Conservation (phyloP, 2,329 filamentous ascomycete genomes). For the Albifimbria verrucaria region DNA sequence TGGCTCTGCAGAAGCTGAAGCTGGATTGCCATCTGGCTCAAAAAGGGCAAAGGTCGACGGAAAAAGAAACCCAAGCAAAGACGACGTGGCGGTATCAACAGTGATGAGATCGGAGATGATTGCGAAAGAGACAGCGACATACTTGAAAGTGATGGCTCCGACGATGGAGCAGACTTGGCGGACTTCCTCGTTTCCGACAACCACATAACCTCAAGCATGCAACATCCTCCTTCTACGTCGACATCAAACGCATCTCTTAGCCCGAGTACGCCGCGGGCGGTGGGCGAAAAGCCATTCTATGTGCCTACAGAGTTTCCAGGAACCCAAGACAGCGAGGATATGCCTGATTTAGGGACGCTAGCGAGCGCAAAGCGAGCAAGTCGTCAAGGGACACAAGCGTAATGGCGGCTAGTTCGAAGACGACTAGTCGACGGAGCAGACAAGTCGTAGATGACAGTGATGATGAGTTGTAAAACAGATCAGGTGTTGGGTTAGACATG, state of each 20-base stretch:
- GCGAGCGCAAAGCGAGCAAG: conserved; percentile 12
- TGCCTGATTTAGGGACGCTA: conserved; percentile 31
- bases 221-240: conserved; percentile 25
- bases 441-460: conserved; percentile 28
- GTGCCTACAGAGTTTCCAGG: conserved; percentile 34
- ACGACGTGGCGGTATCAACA: conserved; percentile 30
- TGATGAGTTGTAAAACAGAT: conserved; percentile 17
- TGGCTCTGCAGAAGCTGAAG: not conserved
- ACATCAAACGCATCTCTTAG: conserved; percentile 16
- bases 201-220: conserved; percentile 32
- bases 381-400: not conserved
- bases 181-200: conserved; percentile 57
- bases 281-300: conserved; percentile 28
- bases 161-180: conserved; percentile 47
- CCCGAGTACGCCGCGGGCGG: conserved; percentile 12
- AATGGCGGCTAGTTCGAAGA: conserved; percentile 13
- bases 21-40: conserved; percentile 4
- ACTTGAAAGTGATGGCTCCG: conserved; percentile 43
- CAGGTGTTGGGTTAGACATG: not conserved
- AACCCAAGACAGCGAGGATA: conserved; percentile 39
- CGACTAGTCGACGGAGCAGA: conserved; percentile 21
- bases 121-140: conserved; percentile 47
- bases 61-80: conserved; percentile 16
- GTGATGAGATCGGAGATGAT: conserved; percentile 50
- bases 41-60: conserved; percentile 13